Evolutionary conservation across 2,329 filamentous ascomycete genomes (phyloP), one percentile per base, ranked within the genome.

Genomic region (Mycosphaerelloides madeirae): DNA sequence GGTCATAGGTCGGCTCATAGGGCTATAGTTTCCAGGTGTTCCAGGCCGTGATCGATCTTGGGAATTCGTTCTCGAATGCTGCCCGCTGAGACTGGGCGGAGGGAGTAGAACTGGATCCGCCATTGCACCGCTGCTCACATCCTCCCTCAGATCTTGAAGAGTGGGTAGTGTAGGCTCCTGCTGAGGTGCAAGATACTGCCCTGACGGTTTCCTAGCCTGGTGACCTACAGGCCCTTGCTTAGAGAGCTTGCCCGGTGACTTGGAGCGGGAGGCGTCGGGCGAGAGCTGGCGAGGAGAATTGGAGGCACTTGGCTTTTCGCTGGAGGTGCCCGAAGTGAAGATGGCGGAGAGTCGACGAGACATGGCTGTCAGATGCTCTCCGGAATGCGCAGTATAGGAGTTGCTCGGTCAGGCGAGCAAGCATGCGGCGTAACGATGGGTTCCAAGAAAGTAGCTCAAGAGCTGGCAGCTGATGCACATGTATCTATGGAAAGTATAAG

Each of bases 341-440:
- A 56, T 52, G 41, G 53, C 43, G 14, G 53, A 56, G 19, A 56
- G 46, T 40, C 53, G 53, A 38, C 45, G 39, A 19, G 53, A 37
- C 53, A 56, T 56, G 40, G 31, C 18, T 33, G 38, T 44, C 20
- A 22, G 29, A 12, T 9, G 28, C 15, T 16, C n/a, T 6, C 16
- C 16, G 12, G 25, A 42, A 34, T 42, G 14, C n/a, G n/a, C n/a
- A n/a, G 31, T 6, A 16, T 5, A 12, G 31, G 6, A 32, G 13
- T n/a, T 5, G 14, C 35, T 44, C 16, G 33, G 34, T 34, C 29
- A 44, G 2, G 29, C 19, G 29, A 16, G 28, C 19, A 22, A 16
- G 28, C 33, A 43, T 36, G 38, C 29, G 19, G 15, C 19, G 25
- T 33, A 28, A 25, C 22, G 9, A 25, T 25, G 22, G 5, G 6